Evolutionary conservation across 2,329 filamentous ascomycete species (phyloP).

Genomic region (Verticillium tricorpus): DNA sequence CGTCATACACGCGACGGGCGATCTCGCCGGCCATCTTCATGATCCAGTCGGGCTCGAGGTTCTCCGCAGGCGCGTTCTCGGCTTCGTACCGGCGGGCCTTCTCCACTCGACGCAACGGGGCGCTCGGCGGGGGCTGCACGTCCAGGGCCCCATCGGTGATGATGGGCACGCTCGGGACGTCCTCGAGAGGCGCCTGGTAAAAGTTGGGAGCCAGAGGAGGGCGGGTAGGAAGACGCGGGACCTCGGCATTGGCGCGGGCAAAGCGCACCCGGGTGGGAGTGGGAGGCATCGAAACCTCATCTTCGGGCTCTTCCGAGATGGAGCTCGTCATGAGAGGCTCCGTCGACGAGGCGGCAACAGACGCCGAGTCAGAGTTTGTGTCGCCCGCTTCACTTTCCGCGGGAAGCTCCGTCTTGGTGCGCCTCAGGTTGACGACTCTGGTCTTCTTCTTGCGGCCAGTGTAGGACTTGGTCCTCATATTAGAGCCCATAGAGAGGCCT

Average conservation of each 20-base stretch:
- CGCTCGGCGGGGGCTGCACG: not conserved
- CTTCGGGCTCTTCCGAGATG: conserved; percentile 55
- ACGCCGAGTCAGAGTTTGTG: conserved; percentile 46
- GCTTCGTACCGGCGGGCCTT: conserved; percentile 18
- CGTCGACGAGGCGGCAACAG: conserved; percentile 55
- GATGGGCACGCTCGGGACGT: conserved; percentile 9
- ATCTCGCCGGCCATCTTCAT: conserved; percentile 94
- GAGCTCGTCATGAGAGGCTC: conserved; percentile 50
- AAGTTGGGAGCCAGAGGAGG: conserved; percentile 28
- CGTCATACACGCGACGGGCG: conserved; percentile 79
- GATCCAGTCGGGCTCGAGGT: conserved; percentile 77
- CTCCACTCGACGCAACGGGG: conserved; percentile 8
- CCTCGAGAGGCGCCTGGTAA: conserved; percentile 19
- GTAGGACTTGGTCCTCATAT: conserved; percentile 54
- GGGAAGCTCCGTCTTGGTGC: conserved; percentile 49
- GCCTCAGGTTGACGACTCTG: conserved; percentile 76
- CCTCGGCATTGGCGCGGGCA: conserved; percentile 20
- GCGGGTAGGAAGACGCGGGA: conserved; percentile 21
- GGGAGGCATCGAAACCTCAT: conserved; percentile 20
- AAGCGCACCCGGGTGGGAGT: conserved; percentile 38
- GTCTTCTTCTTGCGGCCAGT: conserved; percentile 75
- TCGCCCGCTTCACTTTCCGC: conserved; percentile 45
- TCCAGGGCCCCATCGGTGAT: conserved; percentile 1
- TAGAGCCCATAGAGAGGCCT: conserved; percentile 59
- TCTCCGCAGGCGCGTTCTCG: conserved; percentile 25